These are phyloP conservation scores for Halophytophthora polymorphica DNA, from an alignment of 352 stramenopile species.

Conservation along the genomic window DNA sequence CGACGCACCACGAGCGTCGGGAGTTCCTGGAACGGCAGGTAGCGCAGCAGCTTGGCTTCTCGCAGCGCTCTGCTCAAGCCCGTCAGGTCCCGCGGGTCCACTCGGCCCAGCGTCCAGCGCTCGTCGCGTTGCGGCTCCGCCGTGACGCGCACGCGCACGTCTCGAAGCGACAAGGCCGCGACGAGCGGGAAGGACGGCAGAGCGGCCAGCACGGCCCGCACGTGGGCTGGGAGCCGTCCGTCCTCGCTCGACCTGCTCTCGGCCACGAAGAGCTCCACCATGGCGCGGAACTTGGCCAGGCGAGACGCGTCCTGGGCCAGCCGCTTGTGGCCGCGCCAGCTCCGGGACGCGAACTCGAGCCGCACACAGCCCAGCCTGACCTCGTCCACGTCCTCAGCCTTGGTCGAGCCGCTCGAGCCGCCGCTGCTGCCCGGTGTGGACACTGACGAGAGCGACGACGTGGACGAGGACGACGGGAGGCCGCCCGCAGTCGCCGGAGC, in stretches of 20 bases:
- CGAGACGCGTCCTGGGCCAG: constrained; percentile 46
- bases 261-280: constrained; percentile 48
- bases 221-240: constrained; percentile 9
- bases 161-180: constrained; percentile 57
- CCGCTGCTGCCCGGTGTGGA: constrained; percentile 1
- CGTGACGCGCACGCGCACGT: constrained; percentile 49
- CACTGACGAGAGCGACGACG: constrained; percentile 21
- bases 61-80: constrained; percentile 40
- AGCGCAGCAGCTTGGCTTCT: constrained; percentile 45
- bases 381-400: constrained; percentile 43
- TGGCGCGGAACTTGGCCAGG: constrained; percentile 49
- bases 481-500: constrained; percentile 6
- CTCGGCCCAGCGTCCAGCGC: constrained; percentile 28
- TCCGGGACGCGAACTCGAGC: constrained; percentile 66
- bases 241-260: constrained; percentile 29
- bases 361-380: constrained; percentile 52
- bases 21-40: constrained; percentile 66
- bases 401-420: background rate
- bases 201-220: constrained; percentile 29
- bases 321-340: constrained; percentile 66
- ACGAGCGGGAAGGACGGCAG: constrained; percentile 55
- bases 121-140: constrained; percentile 39
- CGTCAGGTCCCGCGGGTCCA: constrained; percentile 57
- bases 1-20: constrained; percentile 51
- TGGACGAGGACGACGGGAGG: constrained; percentile 27